Percentiles rank a stretch among this genome's conserved stretches.
Evolutionary conservation across 116 monocot species (phyloP).

Genomic region (Zostera marina): DNA sequence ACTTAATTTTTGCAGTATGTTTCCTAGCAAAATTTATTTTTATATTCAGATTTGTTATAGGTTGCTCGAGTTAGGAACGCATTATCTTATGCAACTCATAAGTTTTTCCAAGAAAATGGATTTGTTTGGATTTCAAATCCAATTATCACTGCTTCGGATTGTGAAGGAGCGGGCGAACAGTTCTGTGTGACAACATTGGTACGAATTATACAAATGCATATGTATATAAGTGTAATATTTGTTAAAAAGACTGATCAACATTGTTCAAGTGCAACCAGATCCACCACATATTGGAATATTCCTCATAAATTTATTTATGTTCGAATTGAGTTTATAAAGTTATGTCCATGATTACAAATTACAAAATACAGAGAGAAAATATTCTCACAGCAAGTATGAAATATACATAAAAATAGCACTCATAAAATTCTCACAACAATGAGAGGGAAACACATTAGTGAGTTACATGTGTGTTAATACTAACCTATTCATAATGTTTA

Average conservation of each 20-base stretch:
- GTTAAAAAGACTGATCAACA: background rate
- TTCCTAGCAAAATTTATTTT: background rate
- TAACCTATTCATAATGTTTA: background rate
- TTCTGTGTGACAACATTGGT: conserved; percentile 98
- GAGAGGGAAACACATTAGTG: background rate
- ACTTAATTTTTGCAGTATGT: background rate
- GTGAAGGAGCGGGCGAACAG: conserved; percentile 98
- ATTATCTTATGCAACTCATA: conserved; percentile 88
- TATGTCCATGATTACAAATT: no score
- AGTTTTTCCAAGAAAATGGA: conserved; percentile 96
- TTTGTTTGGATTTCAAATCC: conserved; percentile 97
- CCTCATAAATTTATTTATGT: no score
- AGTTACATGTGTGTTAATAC: background rate
- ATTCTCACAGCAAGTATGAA: no score
- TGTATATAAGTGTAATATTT: background rate
- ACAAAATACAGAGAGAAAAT: no score
- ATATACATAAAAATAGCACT: no score
- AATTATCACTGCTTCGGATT: conserved; percentile 95
- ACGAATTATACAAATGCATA: conserved; percentile 10
- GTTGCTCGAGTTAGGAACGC: conserved; percentile 90
- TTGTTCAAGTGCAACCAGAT: background rate
- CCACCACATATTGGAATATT: no score
- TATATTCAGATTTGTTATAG: conserved; percentile 21
- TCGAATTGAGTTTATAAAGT: no score
- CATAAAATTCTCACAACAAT: no score